phyloP scores from a whole-genome alignment of 352 stramenopile species.

The Phytophthora capsici region DNA sequence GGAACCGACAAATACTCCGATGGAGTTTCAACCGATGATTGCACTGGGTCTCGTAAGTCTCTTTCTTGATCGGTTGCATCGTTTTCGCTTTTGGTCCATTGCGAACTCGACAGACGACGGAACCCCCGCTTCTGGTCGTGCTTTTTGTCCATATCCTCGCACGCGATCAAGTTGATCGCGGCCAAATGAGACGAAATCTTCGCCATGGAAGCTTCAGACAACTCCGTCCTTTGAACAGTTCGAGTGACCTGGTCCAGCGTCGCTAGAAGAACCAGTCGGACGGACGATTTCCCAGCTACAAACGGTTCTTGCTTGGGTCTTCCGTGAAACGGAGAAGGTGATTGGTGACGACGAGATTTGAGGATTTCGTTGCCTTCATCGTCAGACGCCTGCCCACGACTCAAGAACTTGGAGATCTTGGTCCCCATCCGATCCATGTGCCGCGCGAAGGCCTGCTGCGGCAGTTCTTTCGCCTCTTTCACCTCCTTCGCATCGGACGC shows the following conservation, averaged over 20 bases:
- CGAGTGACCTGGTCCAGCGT: conserved; percentile 52
- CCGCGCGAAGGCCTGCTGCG: conserved; percentile 6
- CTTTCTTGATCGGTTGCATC: conserved; percentile 20
- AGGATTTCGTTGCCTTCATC: conserved; percentile 11
- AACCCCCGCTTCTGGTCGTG: conserved; percentile 34
- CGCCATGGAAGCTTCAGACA: conserved; percentile 62
- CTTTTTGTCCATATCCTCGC: conserved; percentile 62
- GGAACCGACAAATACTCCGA: conserved; percentile 18
- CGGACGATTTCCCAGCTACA: conserved; percentile 29
- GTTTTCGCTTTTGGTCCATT: conserved; percentile 17
- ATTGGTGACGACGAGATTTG: conserved; percentile 4
- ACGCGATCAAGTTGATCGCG: conserved; percentile 68
- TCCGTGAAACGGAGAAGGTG: not conserved
- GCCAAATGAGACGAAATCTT: conserved; percentile 60
- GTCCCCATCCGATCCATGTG: conserved; percentile 35
- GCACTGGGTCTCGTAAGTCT: conserved; percentile 3
- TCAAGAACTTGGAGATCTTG: conserved; percentile 25
- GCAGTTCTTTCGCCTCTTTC: not conserved
- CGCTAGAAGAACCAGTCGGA: conserved; percentile 49
- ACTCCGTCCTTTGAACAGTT: conserved; percentile 55
- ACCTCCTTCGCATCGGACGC: conserved; percentile 8
- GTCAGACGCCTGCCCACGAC: conserved; percentile 7
- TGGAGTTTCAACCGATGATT: not conserved
- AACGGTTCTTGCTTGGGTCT: conserved; percentile 16
- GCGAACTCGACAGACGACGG: conserved; percentile 44